phyloP scores from a whole-genome alignment of 495 filamentous ascomycete genomes.

The Usnea hakonensis region DNA sequence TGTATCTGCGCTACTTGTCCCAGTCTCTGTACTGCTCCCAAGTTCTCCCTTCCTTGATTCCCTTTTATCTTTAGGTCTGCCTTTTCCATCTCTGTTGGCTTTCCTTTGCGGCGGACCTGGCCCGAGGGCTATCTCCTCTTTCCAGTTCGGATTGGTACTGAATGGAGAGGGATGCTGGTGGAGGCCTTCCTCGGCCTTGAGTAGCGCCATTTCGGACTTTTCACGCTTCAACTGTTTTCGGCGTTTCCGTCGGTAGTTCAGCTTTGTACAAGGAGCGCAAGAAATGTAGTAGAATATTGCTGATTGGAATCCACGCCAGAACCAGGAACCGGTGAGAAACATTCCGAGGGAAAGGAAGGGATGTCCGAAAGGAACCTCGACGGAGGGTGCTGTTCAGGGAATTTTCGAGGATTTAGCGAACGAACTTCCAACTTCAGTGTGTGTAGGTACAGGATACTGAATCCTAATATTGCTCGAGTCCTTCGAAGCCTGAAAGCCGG shows the following conservation, averaged over 20 bases:
- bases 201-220: slow-evolving; percentile 50
- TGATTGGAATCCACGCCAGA: slow-evolving; percentile 59
- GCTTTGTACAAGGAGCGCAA: slow-evolving; percentile 69
- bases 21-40: slow-evolving; percentile 26
- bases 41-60: slow-evolving; percentile 29
- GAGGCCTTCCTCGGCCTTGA: slow-evolving; percentile 54
- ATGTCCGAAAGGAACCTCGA: neutral
- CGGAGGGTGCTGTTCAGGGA: neutral
- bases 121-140: slow-evolving; percentile 71
- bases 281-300: slow-evolving; percentile 80
- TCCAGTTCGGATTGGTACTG: slow-evolving; percentile 79
- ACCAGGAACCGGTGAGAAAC: slow-evolving; percentile 33
- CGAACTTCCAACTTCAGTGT: neutral
- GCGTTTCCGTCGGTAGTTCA: slow-evolving; percentile 54
- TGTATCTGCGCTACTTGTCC: slow-evolving; percentile 32
- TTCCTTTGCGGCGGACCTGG: slow-evolving; percentile 57
- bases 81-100: slow-evolving; percentile 22
- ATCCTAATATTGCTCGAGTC: no score
- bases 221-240: slow-evolving; percentile 56
- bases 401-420: neutral
- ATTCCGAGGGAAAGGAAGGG: neutral
- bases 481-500: neutral
- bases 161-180: slow-evolving; percentile 77
- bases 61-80: slow-evolving; percentile 37
- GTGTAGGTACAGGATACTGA: no score